A percentile compares a stretch with the other conserved stretches of the same genome.
phyloP scores from a whole-genome alignment of 2,329 filamentous ascomycete genomes.

The Colletotrichum sp. region DNA sequence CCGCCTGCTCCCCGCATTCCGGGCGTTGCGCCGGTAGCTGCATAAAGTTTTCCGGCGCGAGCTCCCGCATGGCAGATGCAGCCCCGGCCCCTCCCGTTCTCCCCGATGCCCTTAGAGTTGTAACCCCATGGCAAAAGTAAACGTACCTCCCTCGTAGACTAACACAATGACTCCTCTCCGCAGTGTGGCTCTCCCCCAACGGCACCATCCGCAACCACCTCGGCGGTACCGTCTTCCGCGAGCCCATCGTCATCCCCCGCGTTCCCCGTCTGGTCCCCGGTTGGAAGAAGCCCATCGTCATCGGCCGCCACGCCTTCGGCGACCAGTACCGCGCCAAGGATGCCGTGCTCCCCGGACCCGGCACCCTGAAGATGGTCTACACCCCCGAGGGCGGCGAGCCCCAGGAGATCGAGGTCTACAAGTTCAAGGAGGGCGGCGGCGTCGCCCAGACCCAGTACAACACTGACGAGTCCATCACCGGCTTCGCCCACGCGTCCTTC shows the following conservation, averaged over 20 bases:
- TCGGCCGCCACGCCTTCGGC: constrained; percentile 96
- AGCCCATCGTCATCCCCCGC: constrained; percentile 94
- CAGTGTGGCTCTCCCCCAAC: constrained; percentile 98
- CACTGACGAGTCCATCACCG: constrained; percentile 92
- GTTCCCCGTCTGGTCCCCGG: constrained; percentile 93
- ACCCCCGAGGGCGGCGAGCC: constrained; percentile 84
- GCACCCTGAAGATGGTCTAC: constrained; percentile 93
- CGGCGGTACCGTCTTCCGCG: constrained; percentile 97
- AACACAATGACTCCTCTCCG: background rate
- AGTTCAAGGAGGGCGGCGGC: constrained; percentile 83
- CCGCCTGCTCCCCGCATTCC: background rate
- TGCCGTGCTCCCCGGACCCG: constrained; percentile 79
- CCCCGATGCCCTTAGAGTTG: background rate
- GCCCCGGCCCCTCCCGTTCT: background rate
- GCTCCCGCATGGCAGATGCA: background rate
- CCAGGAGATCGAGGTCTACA: constrained; percentile 86
- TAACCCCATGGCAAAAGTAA: background rate
- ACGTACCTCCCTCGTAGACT: background rate
- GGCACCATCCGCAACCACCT: constrained; percentile 80
- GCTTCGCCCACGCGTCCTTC: constrained; percentile 96
- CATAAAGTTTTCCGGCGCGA: background rate
- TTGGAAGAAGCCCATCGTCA: constrained; percentile 99
- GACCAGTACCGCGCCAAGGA: constrained; percentile 99
- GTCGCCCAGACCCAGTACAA: constrained; percentile 98
- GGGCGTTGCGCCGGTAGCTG: background rate